phyloP scores from a whole-genome alignment of 2,329 filamentous ascomycete species.

The Arthrocladium fulminans region DNA sequence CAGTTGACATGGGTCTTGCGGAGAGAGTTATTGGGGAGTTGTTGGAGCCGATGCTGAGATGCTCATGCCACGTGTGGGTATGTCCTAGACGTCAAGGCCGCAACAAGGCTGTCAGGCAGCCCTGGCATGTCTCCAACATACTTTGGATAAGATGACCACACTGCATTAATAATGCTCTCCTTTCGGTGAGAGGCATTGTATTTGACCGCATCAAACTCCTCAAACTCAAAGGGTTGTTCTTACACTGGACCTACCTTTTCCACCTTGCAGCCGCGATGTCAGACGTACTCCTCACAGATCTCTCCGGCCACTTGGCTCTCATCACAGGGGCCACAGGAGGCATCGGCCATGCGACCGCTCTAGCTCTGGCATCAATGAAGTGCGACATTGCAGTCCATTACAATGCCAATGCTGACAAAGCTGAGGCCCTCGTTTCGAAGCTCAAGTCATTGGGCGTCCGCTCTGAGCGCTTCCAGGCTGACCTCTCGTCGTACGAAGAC shows the following conservation, averaged over 20 bases:
- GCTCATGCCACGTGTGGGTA: background rate
- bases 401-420: constrained; percentile 27
- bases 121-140: background rate
- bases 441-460: constrained; percentile 25
- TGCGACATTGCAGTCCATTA: constrained; percentile 39
- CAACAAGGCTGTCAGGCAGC: background rate
- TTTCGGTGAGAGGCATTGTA: background rate
- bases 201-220: background rate
- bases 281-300: constrained; percentile 12
- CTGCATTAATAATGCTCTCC: background rate
- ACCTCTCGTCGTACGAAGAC: constrained; percentile 31
- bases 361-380: constrained; percentile 32
- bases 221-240: background rate
- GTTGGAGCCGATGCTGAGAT: background rate
- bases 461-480: constrained; percentile 29
- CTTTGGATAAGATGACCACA: background rate
- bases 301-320: constrained; percentile 24
- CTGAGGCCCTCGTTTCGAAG: constrained; percentile 26
- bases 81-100: background rate
- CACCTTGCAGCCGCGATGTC: constrained; percentile 5
- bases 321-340: constrained; percentile 38
- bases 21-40: background rate
- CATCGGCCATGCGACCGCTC: constrained; percentile 36
- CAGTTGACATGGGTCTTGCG: background rate
- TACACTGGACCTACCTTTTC: background rate